Percentiles rank a stretch among this genome's conserved stretches.
Conservation (phyloP, 176 grass and related monocot species). For the Otatea glauca region DNA sequence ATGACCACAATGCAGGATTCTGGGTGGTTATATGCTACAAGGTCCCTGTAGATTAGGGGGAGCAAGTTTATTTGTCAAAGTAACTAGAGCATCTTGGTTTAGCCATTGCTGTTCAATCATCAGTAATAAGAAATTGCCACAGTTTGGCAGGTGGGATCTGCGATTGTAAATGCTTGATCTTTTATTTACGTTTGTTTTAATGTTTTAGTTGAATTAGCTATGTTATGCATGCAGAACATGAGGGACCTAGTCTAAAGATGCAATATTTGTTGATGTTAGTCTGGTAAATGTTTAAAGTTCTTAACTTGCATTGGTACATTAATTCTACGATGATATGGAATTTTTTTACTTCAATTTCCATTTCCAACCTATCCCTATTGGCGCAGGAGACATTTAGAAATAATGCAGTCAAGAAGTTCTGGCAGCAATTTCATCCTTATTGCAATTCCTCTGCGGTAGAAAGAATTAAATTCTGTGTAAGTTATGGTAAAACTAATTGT, state of each 20-base stretch:
- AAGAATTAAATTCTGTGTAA: conserved; percentile 69
- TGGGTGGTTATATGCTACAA: neutral
- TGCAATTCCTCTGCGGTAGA: conserved; percentile 51
- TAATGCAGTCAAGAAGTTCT: conserved; percentile 76
- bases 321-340: conserved; percentile 15
- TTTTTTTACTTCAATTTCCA: neutral
- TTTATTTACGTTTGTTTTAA: neutral
- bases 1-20: neutral
- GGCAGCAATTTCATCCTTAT: conserved; percentile 83
- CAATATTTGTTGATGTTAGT: conserved; percentile 20
- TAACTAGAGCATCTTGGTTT: conserved; percentile 2
- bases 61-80: neutral
- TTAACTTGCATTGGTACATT: neutral
- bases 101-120: neutral
- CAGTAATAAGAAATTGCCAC: neutral
- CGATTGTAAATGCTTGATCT: neutral
- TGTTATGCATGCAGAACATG: neutral
- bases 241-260: conserved; percentile 12
- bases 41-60: neutral
- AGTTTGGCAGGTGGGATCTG: neutral
- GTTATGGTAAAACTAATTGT: conserved; percentile 31
- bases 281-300: neutral
- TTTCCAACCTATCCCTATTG: conserved; percentile 22
- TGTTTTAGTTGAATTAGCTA: conserved; percentile 12
- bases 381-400: conserved; percentile 81